These are phyloP conservation scores for Medicago lupulina DNA, from an alignment of 306 rosid genomes.

Conservation along the genomic window DNA sequence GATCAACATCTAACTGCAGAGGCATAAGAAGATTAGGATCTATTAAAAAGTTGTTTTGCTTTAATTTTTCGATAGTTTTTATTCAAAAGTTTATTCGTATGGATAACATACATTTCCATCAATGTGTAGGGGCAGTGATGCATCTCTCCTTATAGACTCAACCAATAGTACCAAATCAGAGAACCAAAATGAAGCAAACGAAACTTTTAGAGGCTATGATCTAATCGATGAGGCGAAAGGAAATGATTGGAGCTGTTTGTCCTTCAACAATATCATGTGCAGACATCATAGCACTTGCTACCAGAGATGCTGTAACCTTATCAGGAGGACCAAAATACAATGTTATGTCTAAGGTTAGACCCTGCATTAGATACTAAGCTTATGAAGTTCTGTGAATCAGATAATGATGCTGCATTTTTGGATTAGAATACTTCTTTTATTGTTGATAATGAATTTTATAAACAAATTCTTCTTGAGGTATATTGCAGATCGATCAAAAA, in stretches of 20 bases:
- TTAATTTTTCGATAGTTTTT: not conserved
- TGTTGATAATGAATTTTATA: not conserved
- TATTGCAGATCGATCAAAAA: conserved; percentile 57
- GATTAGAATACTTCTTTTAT: no score
- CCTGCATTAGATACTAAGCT: conserved; percentile 45
- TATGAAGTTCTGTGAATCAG: conserved; percentile 19
- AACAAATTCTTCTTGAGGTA: conserved; percentile 42
- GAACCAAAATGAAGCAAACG: conserved; percentile 42
- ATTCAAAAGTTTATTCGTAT: not conserved
- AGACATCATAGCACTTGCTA: conserved; percentile 59
- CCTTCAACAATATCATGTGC: conserved; percentile 65
- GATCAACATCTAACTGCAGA: not conserved
- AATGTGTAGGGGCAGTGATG: conserved; percentile 56
- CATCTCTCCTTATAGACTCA: conserved; percentile 57
- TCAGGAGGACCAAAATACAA: conserved; percentile 56
- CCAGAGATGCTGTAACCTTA: conserved; percentile 51
- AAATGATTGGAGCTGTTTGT: conserved; percentile 47
- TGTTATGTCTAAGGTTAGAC: conserved; percentile 55
- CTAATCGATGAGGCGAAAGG: conserved; percentile 54
- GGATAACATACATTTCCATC: not conserved
- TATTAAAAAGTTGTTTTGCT: not conserved
- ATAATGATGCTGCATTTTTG: not conserved
- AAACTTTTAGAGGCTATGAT: conserved; percentile 46
- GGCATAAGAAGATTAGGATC: not conserved
- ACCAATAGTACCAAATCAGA: conserved; percentile 20